Conservation (phyloP, 768 basidiomycete genomes). For the Dendrothele bispora region DNA sequence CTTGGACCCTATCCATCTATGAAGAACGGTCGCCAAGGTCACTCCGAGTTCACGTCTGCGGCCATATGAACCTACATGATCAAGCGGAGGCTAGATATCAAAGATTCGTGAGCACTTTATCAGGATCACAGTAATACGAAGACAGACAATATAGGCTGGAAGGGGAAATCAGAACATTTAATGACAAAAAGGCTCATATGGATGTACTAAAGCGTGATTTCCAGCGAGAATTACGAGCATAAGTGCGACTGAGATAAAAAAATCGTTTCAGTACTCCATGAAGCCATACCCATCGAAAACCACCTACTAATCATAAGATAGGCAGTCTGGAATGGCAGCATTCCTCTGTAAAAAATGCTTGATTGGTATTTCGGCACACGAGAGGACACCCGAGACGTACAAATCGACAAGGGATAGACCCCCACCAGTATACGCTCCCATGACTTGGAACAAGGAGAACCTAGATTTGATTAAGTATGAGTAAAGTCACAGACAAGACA, state of each 20-base stretch:
- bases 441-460: conserved; percentile 45
- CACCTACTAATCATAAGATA: conserved; percentile 61
- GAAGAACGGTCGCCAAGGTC: no score
- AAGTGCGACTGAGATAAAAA: conserved; percentile 42
- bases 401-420: conserved; percentile 67
- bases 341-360: conserved; percentile 40
- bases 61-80: conserved; percentile 47
- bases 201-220: conserved; percentile 65
- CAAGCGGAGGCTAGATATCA: conserved; percentile 53
- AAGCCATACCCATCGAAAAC: no score
- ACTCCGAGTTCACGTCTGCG: no score
- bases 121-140: no score
- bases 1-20: conserved; percentile 63
- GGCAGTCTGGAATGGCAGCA: conserved; percentile 70
- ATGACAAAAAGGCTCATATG: background rate
- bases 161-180: conserved; percentile 5
- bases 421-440: conserved; percentile 63
- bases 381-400: conserved; percentile 26
- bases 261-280: no score
- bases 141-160: conserved; percentile 63
- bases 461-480: conserved; percentile 17
- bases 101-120: no score
- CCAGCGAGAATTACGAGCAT: conserved; percentile 70
- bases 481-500: background rate
- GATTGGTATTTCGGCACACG: background rate